These are phyloP conservation scores for Candida verbasci DNA, from an alignment of 805 yeast species.

Conservation along the genomic window DNA sequence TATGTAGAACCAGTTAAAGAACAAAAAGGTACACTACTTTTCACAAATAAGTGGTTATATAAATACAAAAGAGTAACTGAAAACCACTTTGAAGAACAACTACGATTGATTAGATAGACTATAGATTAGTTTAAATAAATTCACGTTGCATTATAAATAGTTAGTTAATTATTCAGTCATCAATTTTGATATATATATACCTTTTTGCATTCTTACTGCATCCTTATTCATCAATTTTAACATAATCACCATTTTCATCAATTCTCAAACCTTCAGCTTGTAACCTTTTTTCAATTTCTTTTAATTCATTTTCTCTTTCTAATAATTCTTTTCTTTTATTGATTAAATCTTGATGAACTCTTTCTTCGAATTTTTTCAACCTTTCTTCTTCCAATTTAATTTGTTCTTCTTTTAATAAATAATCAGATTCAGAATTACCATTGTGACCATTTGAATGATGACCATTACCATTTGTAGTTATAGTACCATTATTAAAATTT, in stretches of 20 bases:
- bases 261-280: conserved; percentile 51
- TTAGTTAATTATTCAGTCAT: too few species aligned
- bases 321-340: conserved; percentile 77
- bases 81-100: too few species aligned
- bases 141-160: too few species aligned
- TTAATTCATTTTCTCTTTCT: conserved; percentile 79
- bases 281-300: conserved; percentile 71
- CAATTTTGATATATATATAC: too few species aligned
- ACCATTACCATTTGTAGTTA: background rate
- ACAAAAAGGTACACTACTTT: too few species aligned
- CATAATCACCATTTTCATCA: conserved; percentile 33
- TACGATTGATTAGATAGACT: too few species aligned
- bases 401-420: conserved; percentile 76
- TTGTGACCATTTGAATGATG: conserved; percentile 1
- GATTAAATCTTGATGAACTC: conserved; percentile 83
- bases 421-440: conserved; percentile 15
- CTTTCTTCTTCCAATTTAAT: conserved; percentile 86
- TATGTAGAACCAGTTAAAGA: too few species aligned
- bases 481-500: background rate
- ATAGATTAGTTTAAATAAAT: too few species aligned
- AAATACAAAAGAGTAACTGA: too few species aligned
- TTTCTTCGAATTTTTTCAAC: conserved; percentile 77
- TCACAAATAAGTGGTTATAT: too few species aligned
- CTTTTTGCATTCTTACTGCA: too few species aligned
- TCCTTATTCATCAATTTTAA: conserved; percentile 19